Evolutionary conservation across 495 filamentous ascomycete species (phyloP), one percentile per base, ranked within the genome.

Genomic region (Staphylotrichum longicolle): DNA sequence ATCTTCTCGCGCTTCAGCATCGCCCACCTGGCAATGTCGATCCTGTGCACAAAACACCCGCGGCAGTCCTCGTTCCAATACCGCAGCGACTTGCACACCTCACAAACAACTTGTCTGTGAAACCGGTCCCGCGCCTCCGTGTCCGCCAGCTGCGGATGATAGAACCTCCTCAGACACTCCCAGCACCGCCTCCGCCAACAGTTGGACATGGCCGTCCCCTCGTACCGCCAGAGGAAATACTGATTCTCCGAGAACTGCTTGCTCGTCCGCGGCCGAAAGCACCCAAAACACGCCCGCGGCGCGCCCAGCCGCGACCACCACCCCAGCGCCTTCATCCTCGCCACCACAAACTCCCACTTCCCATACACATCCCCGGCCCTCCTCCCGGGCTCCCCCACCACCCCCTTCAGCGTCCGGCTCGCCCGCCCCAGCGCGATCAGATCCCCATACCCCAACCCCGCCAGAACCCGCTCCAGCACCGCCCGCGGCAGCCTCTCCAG

Each of bases 101-200:
- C 7, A 3, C 61, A 63, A 3, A 37, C 1, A 12, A n/a, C 15
- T 49, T 63, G 61, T 42, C 30, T 50, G 9, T 55, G 6, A 7
- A 58, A 50, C 47, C 35, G 20, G 14, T 34, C 44, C 56, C 57
- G 30, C 12, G 57, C 39, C 3, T 47, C 49, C 14, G 10, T 14
- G 41, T 53, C 62, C 11, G 37, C 35, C 49, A 34, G 8, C 1
- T 32, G 27, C 8, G 57, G 51, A 41, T 54, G 54, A 1, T 52
- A 53, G 14, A 60, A 47, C 11, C 62, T 5, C 51, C 47, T 39
- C 57, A 60, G 10, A 32, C 57, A 60, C 57, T 60, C 57, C 57
- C 57, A 60, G 40, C 57, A 60, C 10, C 57, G 10, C 14, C 57
- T 33, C 10, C 57, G 15, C 57, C 56, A 58, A 20, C 41, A 50